phyloP scores from a whole-genome alignment of 202 grass and related monocot genomes.

The Eragrostis tef region DNA sequence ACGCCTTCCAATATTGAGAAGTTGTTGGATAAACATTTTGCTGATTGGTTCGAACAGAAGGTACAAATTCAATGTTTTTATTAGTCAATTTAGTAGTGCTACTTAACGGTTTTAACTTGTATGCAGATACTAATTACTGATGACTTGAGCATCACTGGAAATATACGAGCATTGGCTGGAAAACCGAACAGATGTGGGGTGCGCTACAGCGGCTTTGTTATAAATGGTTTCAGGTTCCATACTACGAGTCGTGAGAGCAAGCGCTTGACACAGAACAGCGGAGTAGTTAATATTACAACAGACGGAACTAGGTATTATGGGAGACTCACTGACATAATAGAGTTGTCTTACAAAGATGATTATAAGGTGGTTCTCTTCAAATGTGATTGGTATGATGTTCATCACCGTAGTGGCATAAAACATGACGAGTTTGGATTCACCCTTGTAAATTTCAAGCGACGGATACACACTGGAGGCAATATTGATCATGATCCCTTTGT shows the following conservation, averaged over 20 bases:
- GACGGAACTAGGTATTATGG: constrained; percentile 32
- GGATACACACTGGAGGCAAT: background rate
- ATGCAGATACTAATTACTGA: background rate
- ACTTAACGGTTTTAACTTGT: background rate
- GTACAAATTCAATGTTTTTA: background rate
- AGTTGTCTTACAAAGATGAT: background rate
- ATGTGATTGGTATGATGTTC: constrained; percentile 29
- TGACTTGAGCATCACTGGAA: background rate
- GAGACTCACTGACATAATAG: constrained; percentile 12
- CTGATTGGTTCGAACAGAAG: constrained; percentile 27
- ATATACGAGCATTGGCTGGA: constrained; percentile 20
- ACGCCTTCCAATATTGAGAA: background rate
- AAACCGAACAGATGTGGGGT: constrained; percentile 26
- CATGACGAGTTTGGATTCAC: constrained; percentile 30
- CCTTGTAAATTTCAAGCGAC: constrained; percentile 1
- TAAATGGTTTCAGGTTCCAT: constrained; percentile 17
- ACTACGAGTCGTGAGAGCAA: background rate
- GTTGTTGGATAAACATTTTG: constrained; percentile 22
- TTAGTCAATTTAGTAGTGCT: background rate
- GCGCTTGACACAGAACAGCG: constrained; percentile 11
- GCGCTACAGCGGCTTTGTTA: background rate
- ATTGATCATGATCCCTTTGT: constrained; percentile 28
- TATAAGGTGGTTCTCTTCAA: constrained; percentile 30
- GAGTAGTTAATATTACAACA: constrained; percentile 15
- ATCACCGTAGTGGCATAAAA: background rate